These are phyloP conservation scores for Houttuynia cordata DNA, from an alignment of 164 flowering plant genomes.

Conservation along the genomic window DNA sequence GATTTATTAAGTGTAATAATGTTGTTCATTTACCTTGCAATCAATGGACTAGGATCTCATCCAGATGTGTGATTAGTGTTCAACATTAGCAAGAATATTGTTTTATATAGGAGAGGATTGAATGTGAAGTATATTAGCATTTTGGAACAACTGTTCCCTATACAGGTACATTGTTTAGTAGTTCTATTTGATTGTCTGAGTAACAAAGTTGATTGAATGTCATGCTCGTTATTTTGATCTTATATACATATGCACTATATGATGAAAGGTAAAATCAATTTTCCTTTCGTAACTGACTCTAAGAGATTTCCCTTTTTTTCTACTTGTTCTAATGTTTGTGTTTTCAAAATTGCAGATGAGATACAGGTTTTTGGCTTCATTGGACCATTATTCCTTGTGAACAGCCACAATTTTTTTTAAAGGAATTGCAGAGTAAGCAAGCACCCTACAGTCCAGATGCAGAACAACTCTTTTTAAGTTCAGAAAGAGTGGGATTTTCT, in stretches of 20 bases:
- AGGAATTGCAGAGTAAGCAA: constrained; percentile 31
- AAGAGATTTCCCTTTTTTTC: background rate
- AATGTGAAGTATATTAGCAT: background rate
- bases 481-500: constrained; percentile 62
- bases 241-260: constrained; percentile 50
- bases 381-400: constrained; percentile 80
- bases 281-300: background rate
- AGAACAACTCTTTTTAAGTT: constrained; percentile 52
- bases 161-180: constrained; percentile 85
- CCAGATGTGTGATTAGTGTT: background rate
- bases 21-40: background rate
- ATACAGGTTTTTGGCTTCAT: constrained; percentile 60
- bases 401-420: constrained; percentile 24
- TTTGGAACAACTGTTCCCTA: background rate
- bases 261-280: constrained; percentile 52
- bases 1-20: background rate
- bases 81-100: background rate
- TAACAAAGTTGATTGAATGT: too few species aligned
- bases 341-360: constrained; percentile 76
- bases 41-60: background rate
- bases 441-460: constrained; percentile 68
- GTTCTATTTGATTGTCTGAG: constrained; percentile 33
- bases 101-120: background rate
- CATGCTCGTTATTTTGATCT: constrained; percentile 55
- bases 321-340: constrained; percentile 1